Conservation (phyloP, 2,329 filamentous ascomycete genomes). For the Pyrenophora seminiperda region DNA sequence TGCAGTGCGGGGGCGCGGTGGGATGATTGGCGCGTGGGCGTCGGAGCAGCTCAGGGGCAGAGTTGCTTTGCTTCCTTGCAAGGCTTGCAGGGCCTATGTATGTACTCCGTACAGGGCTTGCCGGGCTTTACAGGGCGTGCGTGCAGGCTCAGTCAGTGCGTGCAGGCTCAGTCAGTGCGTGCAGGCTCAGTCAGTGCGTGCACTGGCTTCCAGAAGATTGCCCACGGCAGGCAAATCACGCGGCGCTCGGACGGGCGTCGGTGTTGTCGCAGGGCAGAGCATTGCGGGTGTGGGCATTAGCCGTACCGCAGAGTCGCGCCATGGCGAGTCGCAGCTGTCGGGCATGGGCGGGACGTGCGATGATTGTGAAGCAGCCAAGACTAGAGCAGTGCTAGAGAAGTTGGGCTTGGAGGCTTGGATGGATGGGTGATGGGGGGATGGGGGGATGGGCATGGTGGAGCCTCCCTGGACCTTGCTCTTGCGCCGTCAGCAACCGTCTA, state of each 20-base stretch:
- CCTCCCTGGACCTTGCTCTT: conserved; percentile 18
- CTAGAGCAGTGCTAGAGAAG: conserved; percentile 13
- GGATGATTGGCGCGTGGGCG: conserved; percentile 31
- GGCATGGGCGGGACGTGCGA: background rate
- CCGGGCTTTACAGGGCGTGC: too few relatives aligned
- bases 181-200: too few relatives aligned
- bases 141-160: too few relatives aligned
- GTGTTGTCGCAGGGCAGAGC: background rate
- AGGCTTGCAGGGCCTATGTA: too few relatives aligned
- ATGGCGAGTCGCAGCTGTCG: background rate
- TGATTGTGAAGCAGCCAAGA: conserved; percentile 13
- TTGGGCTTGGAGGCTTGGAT: conserved; percentile 10
- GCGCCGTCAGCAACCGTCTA: conserved; percentile 28
- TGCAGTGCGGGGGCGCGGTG: conserved; percentile 28
- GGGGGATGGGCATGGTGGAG: conserved; percentile 11
- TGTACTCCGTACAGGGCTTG: too few relatives aligned
- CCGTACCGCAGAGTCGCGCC: conserved; percentile 7
- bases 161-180: too few relatives aligned
- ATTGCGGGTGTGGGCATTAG: conserved; percentile 11
- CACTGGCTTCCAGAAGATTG: conserved; percentile 9
- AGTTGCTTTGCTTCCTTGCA: conserved; percentile 33
- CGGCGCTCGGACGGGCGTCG: conserved; percentile 23
- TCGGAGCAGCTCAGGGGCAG: conserved; percentile 25
- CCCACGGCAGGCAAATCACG: conserved; percentile 27
- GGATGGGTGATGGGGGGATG: too few relatives aligned